Evolutionary conservation across 1,284 basidiomycete species (phyloP).

Genomic region (Pascua guehoae): DNA sequence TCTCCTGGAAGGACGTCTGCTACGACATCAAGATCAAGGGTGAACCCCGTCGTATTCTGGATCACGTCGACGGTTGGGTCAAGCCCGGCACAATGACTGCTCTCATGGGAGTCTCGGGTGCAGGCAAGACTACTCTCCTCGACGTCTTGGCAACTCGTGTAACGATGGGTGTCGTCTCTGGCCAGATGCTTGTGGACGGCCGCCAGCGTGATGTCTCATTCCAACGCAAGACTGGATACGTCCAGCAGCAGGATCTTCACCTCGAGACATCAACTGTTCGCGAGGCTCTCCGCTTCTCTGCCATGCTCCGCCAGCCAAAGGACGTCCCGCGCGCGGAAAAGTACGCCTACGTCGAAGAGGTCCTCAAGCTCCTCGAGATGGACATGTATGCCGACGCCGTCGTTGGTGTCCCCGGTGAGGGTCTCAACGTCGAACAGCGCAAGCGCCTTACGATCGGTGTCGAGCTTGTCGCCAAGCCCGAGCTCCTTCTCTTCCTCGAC

Average conservation of each 20-base stretch:
- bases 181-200: constrained; percentile 75
- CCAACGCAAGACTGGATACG: constrained; percentile 60
- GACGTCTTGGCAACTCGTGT: constrained; percentile 78
- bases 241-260: constrained; percentile 77
- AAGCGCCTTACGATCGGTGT: constrained; percentile 61
- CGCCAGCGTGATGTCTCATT: constrained; percentile 67
- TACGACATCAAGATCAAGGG: constrained; percentile 63
- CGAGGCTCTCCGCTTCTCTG: constrained; percentile 79
- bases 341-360: constrained; percentile 53
- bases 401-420: constrained; percentile 49
- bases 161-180: constrained; percentile 73
- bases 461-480: constrained; percentile 55
- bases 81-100: constrained; percentile 74
- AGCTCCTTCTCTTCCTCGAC: constrained; percentile 48
- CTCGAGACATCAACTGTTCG: constrained; percentile 68
- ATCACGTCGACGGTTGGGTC: constrained; percentile 79
- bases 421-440: constrained; percentile 46
- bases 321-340: constrained; percentile 53
- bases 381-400: constrained; percentile 24
- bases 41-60: constrained; percentile 62
- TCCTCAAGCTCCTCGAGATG: constrained; percentile 26
- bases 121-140: constrained; percentile 71
- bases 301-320: constrained; percentile 71
- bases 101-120: constrained; percentile 65
- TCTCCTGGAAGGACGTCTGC: constrained; percentile 51